Conservation (phyloP, 2,329 filamentous ascomycete species). For the Apiospora aurea region DNA sequence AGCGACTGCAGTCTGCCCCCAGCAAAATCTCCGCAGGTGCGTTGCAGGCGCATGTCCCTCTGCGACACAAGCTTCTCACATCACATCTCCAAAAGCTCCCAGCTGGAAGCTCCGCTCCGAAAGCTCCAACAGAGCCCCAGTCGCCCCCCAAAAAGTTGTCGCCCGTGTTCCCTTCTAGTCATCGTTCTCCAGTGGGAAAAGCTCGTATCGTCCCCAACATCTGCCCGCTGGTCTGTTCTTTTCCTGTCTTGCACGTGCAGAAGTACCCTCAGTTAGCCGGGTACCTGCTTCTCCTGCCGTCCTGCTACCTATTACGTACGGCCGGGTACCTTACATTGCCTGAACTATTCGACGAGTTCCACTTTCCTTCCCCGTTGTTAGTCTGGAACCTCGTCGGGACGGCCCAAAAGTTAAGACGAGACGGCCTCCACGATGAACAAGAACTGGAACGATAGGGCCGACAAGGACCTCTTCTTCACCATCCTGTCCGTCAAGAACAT, state of each 20-base stretch:
- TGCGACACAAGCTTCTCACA: conserved; percentile 5
- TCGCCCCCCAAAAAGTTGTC: background rate
- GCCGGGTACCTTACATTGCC: conserved; percentile 19
- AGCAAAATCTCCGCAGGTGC: background rate
- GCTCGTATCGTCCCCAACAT: conserved; percentile 37
- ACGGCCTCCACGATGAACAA: conserved; percentile 56
- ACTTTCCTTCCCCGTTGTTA: conserved; percentile 25
- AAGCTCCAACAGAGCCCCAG: background rate
- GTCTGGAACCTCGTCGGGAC: conserved; percentile 19
- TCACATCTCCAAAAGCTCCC: conserved; percentile 4
- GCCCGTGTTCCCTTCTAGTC: conserved; percentile 8
- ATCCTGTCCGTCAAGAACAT: conserved; percentile 69
- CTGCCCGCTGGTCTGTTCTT: conserved; percentile 24
- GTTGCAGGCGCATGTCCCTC: background rate
- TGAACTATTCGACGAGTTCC: conserved; percentile 27
- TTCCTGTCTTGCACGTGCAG: conserved; percentile 38
- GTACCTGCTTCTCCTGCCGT: background rate
- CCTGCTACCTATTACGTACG: background rate
- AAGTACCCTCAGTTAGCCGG: conserved; percentile 27
- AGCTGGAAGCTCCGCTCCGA: conserved; percentile 6
- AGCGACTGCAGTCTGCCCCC: background rate
- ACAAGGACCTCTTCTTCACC: conserved; percentile 69
- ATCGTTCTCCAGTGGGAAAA: conserved; percentile 27
- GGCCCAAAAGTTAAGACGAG: conserved; percentile 18
- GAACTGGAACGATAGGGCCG: conserved; percentile 67